Conservation (phyloP, 202 grass and related monocot genomes). For the Setaria viridis region DNA sequence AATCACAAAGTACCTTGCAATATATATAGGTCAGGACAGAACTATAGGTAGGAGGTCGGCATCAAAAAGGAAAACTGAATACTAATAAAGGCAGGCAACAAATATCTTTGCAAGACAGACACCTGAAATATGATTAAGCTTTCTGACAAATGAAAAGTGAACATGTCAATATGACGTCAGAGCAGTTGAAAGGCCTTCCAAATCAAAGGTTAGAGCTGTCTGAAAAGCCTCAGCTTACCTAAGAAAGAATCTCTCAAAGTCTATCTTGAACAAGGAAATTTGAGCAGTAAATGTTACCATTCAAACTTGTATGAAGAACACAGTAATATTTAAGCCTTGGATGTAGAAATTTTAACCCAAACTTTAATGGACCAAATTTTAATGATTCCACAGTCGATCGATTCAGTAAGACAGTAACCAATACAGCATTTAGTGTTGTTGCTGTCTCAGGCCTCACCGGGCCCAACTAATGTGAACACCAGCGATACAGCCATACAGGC, state of each 20-base stretch:
- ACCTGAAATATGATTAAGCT: not conserved
- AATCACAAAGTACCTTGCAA: conserved; percentile 12
- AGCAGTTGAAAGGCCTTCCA: not conserved
- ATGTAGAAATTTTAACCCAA: not conserved
- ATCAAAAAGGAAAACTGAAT: conserved; percentile 36
- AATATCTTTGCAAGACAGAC: not conserved
- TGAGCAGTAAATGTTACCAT: not conserved
- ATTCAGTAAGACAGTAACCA: not conserved
- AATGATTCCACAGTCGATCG: not conserved
- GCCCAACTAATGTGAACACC: not conserved
- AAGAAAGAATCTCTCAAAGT: not conserved
- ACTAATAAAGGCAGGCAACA: conserved; percentile 39
- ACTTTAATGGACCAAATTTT: not conserved
- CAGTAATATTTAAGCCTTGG: not conserved
- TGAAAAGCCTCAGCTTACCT: not conserved
- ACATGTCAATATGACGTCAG: not conserved
- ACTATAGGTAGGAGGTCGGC: conserved; percentile 38
- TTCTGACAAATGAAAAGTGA: conserved; percentile 11
- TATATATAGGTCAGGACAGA: not conserved
- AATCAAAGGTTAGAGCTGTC: conserved; percentile 12
- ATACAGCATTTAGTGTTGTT: not conserved
- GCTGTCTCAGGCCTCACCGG: not conserved
- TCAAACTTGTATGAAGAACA: not conserved
- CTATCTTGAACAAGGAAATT: not conserved
- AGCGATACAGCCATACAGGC: not conserved